A percentile compares a stretch with the other conserved stretches of the same genome.
phyloP scores from a whole-genome alignment of 208 protist genomes.

The Herpetomonas samuelpessoai region DNA sequence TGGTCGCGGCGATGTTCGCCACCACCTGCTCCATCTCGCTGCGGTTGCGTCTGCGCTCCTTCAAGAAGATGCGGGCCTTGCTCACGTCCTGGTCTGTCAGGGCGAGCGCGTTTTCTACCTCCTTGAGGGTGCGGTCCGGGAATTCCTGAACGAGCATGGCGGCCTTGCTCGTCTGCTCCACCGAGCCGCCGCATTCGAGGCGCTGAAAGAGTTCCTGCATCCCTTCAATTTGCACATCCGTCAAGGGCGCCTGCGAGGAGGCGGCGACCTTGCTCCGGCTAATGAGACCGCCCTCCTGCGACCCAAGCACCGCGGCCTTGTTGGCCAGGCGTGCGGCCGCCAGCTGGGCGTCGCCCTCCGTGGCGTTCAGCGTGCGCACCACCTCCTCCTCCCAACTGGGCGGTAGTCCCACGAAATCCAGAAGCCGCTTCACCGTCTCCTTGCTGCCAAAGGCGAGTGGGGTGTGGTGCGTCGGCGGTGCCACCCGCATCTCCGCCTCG shows the following conservation, averaged over 20 bases:
- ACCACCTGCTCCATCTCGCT: conserved; percentile 26
- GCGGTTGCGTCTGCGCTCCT: conserved; percentile 13
- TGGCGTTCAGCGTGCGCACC: conserved; percentile 55
- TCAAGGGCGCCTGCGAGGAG: conserved; percentile 17
- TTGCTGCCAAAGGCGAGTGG: conserved; percentile 51
- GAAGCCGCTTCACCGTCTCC: conserved; percentile 50
- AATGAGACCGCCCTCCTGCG: conserved; percentile 1
- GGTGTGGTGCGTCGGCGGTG: conserved; percentile 15
- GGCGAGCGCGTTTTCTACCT: conserved; percentile 34
- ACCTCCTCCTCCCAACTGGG: conserved; percentile 49
- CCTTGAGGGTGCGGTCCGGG: conserved; percentile 18
- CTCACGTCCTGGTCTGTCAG: conserved; percentile 41
- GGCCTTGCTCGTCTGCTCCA: conserved; percentile 17
- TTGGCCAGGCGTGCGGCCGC: conserved; percentile 25
- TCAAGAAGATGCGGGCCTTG: conserved; percentile 26
- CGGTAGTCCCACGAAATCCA: conserved; percentile 49
- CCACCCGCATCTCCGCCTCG: conserved; percentile 27
- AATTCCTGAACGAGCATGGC: conserved; percentile 34
- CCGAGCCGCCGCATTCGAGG: conserved; percentile 12
- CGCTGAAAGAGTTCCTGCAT: conserved; percentile 23
- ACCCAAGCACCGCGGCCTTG: conserved; percentile 29
- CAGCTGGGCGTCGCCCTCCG: conserved; percentile 55
- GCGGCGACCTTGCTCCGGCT: conserved; percentile 7
- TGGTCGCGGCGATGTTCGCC: conserved; percentile 16
- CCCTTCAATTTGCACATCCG: conserved; percentile 23